phyloP scores from a whole-genome alignment of 2,329 filamentous ascomycete genomes.

The Verticillium nubilum region DNA sequence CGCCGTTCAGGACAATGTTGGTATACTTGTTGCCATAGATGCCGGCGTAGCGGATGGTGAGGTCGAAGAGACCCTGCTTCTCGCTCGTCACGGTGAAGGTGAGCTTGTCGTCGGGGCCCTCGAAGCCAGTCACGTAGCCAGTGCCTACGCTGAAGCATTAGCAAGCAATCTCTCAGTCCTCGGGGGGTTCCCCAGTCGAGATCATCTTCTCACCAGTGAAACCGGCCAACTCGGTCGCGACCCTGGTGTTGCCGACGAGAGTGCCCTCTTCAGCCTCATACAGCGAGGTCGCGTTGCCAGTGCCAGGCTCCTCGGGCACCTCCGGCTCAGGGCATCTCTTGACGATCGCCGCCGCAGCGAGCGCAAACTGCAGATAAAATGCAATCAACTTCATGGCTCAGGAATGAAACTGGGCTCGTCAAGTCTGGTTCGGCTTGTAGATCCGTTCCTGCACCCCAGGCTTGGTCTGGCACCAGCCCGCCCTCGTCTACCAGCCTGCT shows the following conservation, averaged over 20 bases:
- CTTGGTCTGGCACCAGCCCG: neutral
- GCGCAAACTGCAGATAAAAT: neutral
- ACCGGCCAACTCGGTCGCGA: slow-evolving; percentile 31
- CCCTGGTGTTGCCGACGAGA: slow-evolving; percentile 29
- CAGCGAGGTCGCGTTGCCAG: slow-evolving; percentile 6
- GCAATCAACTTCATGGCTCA: neutral
- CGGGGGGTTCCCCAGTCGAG: neutral
- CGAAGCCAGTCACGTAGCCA: slow-evolving; percentile 42
- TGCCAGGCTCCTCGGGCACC: neutral
- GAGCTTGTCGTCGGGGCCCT: slow-evolving; percentile 33
- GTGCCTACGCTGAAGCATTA: slow-evolving; percentile 22
- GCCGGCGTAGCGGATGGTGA: slow-evolving; percentile 36
- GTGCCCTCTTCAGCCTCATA: slow-evolving; percentile 35
- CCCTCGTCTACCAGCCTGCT: neutral
- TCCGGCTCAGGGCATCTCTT: neutral
- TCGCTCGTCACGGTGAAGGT: slow-evolving; percentile 32
- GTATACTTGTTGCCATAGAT: slow-evolving; percentile 41
- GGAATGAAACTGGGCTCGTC: neutral
- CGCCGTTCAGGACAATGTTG: slow-evolving; percentile 35
- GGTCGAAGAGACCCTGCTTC: slow-evolving; percentile 32
- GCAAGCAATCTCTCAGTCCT: too few species aligned
- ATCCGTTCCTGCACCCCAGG: neutral
- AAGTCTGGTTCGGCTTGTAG: neutral
- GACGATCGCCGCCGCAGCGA: slow-evolving; percentile 1
- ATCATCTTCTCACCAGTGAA: slow-evolving; percentile 23